phyloP scores from a whole-genome alignment of 1,139 yeast species.

The Kurtzmaniella natalensis region DNA sequence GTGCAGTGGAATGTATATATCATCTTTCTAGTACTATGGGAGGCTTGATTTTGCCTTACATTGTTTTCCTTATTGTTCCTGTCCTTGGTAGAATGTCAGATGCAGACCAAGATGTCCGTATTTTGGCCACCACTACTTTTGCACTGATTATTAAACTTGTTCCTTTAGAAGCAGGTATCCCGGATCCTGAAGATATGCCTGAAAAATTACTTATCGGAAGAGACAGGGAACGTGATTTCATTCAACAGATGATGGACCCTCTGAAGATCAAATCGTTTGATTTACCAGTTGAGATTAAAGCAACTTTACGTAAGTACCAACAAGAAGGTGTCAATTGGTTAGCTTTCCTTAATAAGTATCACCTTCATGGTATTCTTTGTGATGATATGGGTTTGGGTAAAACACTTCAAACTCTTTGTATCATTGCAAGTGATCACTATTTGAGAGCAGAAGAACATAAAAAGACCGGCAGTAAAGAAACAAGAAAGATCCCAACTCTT shows the following conservation, averaged over 20 bases:
- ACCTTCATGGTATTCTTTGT: constrained; percentile 93
- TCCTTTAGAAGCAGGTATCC: constrained; percentile 96
- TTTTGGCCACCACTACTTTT: constrained; percentile 91
- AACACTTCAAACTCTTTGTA: constrained; percentile 94
- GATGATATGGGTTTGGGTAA: constrained; percentile 99
- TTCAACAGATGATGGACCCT: constrained; percentile 99
- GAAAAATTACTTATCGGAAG: constrained; percentile 79
- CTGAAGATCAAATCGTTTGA: constrained; percentile 83
- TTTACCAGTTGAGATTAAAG: constrained; percentile 87
- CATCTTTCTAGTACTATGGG: constrained; percentile 88
- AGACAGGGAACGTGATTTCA: constrained; percentile 90
- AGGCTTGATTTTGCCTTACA: constrained; percentile 83
- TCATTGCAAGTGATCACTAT: constrained; percentile 93
- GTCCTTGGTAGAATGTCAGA: constrained; percentile 98
- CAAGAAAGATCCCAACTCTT: constrained; percentile 73
- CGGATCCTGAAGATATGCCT: constrained; percentile 94
- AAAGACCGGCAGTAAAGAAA: constrained; percentile 61
- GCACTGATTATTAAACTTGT: constrained; percentile 94
- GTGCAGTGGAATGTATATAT: constrained; percentile 88
- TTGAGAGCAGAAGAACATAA: constrained; percentile 67
- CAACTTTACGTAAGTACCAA: constrained; percentile 90
- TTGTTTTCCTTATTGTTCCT: constrained; percentile 93
- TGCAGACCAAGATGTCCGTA: constrained; percentile 82
- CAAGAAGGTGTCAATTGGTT: constrained; percentile 99
- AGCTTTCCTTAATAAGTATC: constrained; percentile 91